These are phyloP conservation scores for Daucus carota DNA, from an alignment of 129 eudicot genomes.

Conservation along the genomic window DH1_v3.0 NC_030383.2:55006001-55006500, in stretches of 20 bases:
- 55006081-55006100: slow-evolving; percentile 69
- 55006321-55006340: slow-evolving; percentile 84
- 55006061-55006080: neutral
- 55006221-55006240: slow-evolving; percentile 92
- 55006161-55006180: slow-evolving; percentile 79
- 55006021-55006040: slow-evolving; percentile 5
- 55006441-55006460: slow-evolving; percentile 81
- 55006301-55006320: slow-evolving; percentile 56
- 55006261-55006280: slow-evolving; percentile 62
- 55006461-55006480: slow-evolving; percentile 94
- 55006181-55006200: slow-evolving; percentile 84
- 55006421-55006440: slow-evolving; percentile 94
- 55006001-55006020: slow-evolving; percentile 26
- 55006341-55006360: slow-evolving; percentile 45
- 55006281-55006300: slow-evolving; percentile 54
- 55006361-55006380: slow-evolving; percentile 52
- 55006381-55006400: slow-evolving; percentile 88
- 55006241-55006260: slow-evolving; percentile 86
- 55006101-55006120: slow-evolving; percentile 68
- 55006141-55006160: slow-evolving; percentile 71
- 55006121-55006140: slow-evolving; percentile 73
- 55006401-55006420: slow-evolving; percentile 88
- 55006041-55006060: neutral
- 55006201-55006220: slow-evolving; percentile 80
- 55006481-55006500: slow-evolving; percentile 95